phyloP scores from a whole-genome alignment of 73 alveolate genomes.

The Chromera velia region DNA sequence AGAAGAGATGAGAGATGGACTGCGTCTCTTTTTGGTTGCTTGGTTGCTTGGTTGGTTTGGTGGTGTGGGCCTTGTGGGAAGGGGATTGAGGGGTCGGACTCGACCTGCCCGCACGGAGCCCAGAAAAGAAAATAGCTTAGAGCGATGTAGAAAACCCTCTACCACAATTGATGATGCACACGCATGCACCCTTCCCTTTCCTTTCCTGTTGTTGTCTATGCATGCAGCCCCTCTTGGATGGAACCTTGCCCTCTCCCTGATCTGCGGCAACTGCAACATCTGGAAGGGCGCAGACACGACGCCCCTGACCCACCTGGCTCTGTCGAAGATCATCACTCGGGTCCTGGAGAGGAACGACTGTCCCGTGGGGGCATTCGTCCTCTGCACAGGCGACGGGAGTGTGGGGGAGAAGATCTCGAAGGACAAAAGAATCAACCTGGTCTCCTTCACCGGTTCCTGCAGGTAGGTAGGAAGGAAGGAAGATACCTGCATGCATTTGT shows the following conservation, averaged over 20 bases:
- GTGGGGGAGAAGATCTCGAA: constrained; percentile 68
- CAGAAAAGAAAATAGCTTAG: too few relatives aligned
- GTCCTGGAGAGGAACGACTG: constrained; percentile 67
- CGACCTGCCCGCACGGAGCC: too few relatives aligned
- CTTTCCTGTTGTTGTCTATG: too few relatives aligned
- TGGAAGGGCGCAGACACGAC: constrained; percentile 81
- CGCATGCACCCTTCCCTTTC: too few relatives aligned
- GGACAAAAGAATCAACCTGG: constrained; percentile 66
- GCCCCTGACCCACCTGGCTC: constrained; percentile 63
- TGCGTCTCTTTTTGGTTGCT: too few relatives aligned
- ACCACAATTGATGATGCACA: too few relatives aligned
- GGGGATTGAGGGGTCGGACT: too few relatives aligned
- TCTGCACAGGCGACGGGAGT: constrained; percentile 64
- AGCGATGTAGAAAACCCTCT: too few relatives aligned
- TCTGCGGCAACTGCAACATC: constrained; percentile 72
- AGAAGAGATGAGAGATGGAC: too few relatives aligned
- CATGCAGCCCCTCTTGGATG: constrained; percentile 21
- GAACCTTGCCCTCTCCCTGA: constrained; percentile 72
- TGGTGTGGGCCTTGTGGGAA: too few relatives aligned
- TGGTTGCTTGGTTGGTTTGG: too few relatives aligned
- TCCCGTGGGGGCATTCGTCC: constrained; percentile 46
- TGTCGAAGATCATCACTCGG: constrained; percentile 57
- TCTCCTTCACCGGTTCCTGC: constrained; percentile 80
- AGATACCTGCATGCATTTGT: too few relatives aligned
- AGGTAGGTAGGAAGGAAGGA: constrained; percentile 62